Evolutionary conservation across 805 yeast genomes (phyloP), one percentile per base, ranked within the genome.

Genomic region (Candida rishiriensis): DNA sequence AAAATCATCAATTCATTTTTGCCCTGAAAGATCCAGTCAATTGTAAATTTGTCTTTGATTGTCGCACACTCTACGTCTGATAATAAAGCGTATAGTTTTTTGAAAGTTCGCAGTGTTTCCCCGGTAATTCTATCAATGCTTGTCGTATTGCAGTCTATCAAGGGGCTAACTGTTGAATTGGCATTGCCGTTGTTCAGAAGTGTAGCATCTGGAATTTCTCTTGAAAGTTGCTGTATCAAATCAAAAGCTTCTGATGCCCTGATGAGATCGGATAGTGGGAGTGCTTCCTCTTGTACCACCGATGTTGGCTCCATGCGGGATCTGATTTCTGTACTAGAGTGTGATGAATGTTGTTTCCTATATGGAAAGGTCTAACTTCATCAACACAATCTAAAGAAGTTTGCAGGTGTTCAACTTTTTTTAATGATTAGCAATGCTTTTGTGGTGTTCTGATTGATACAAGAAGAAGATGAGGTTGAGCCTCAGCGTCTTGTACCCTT

Each of bases 1-100:
- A 70, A 50, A 31, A 56, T 61, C 38, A 60, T 52, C 37, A 68
- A 60, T 39, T 60, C 61, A 28, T 41, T 41, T 44, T 52, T 58
- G 1, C 65, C 66, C 38, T 62, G 64, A 16, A 52, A 53, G 9
- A 66, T 44, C 68, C 70, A 65, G 8, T 54, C 29, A 10, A 51
- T 16, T 6, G 35, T n/a, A 28, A 35, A 16, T 32, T 46, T 49
- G 15, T 45, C 48, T 10, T 12, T 18, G 8, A 46, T 47, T 17
- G 33, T 29, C 2, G 49, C 47, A 10, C 29, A 29, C 12, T 28
- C 40, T 8, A 48, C 36, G 2, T 48, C 47, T 6, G 15, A 29
- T 34, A 50, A 41, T 18, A 48, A 28, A 13, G 29, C 29, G 12
- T 39, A 14, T 2, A 42, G 17, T 12, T 18, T 12, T 12, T 9